phyloP scores from a whole-genome alignment of 257 asterid species.

The Vinca minor region DNA sequence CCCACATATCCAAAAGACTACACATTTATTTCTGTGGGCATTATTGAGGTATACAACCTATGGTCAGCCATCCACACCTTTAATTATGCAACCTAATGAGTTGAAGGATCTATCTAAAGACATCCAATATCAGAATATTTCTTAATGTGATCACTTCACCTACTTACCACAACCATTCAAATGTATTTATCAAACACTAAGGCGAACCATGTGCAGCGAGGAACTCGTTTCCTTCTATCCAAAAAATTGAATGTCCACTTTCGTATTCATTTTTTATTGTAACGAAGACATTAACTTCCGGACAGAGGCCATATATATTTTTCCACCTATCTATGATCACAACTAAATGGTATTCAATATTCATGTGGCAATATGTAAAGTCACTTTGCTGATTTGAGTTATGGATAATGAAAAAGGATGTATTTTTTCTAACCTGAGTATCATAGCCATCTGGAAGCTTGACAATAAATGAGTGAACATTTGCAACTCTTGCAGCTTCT shows the following conservation, averaged over 20 bases:
- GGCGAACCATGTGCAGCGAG: too few species aligned
- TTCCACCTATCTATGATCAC: too few species aligned
- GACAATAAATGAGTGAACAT: constrained; percentile 69
- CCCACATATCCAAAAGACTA: neutral
- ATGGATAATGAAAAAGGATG: neutral
- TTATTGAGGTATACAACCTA: neutral
- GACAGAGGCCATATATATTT: too few species aligned
- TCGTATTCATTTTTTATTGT: too few species aligned
- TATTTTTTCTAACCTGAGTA: constrained; percentile 52
- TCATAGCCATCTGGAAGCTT: constrained; percentile 80
- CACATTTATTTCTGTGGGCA: neutral
- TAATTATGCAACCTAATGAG: constrained; percentile 12
- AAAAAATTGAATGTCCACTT: too few species aligned
- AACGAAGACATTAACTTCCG: too few species aligned
- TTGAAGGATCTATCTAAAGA: constrained; percentile 15
- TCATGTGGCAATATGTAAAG: constrained; percentile 12
- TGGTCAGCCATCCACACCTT: constrained; percentile 1
- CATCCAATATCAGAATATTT: neutral
- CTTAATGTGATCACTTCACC: neutral
- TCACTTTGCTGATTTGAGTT: neutral
- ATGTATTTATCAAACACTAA: neutral
- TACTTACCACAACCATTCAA: constrained; percentile 1
- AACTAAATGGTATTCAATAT: too few species aligned
- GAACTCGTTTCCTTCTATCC: too few species aligned
- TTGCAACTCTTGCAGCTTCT: constrained; percentile 84